Evolutionary conservation across 768 basidiomycete species (phyloP).

Genomic region (Termitomyces sp.): DNA sequence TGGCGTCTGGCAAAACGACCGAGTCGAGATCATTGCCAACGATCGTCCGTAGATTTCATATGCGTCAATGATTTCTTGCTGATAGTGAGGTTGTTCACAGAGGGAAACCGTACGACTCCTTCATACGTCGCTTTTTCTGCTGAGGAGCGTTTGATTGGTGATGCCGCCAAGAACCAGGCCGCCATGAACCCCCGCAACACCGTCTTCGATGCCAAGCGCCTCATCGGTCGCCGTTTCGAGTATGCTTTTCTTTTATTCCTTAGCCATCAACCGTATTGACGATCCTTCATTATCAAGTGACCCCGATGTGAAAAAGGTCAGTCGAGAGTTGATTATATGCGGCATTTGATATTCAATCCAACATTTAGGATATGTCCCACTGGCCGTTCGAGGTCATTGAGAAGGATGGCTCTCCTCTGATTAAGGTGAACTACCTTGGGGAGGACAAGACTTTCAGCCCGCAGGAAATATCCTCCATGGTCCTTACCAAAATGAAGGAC

Average conservation of each 20-base stretch:
- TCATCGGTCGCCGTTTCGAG: constrained; percentile 97
- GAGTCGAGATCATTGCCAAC: constrained; percentile 98
- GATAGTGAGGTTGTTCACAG: constrained; percentile 28
- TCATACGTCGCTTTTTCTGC: constrained; percentile 98
- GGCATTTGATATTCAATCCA: constrained; percentile 9
- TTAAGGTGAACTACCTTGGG: constrained; percentile 91
- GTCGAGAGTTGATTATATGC: constrained; percentile 13
- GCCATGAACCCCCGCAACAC: constrained; percentile 99
- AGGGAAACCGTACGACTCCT: constrained; percentile 98
- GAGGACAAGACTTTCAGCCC: constrained; percentile 97
- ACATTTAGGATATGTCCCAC: constrained; percentile 79
- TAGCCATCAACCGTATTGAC: constrained; percentile 4
- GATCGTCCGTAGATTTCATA: constrained; percentile 60
- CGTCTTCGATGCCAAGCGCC: constrained; percentile 98
- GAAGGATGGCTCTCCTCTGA: constrained; percentile 94
- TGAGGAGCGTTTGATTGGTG: constrained; percentile 96
- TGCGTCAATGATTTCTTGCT: background rate
- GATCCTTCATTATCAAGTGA: constrained; percentile 42
- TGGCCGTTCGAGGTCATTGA: constrained; percentile 98
- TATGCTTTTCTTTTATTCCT: constrained; percentile 29
- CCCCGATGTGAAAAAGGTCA: constrained; percentile 88
- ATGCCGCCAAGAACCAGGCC: constrained; percentile 98
- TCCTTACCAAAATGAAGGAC: constrained; percentile 99
- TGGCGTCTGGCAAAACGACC: constrained; percentile 99
- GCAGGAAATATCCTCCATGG: constrained; percentile 99